Evolutionary conservation across 306 rosid species (phyloP).

Genomic region (Lotus japonicus): DNA sequence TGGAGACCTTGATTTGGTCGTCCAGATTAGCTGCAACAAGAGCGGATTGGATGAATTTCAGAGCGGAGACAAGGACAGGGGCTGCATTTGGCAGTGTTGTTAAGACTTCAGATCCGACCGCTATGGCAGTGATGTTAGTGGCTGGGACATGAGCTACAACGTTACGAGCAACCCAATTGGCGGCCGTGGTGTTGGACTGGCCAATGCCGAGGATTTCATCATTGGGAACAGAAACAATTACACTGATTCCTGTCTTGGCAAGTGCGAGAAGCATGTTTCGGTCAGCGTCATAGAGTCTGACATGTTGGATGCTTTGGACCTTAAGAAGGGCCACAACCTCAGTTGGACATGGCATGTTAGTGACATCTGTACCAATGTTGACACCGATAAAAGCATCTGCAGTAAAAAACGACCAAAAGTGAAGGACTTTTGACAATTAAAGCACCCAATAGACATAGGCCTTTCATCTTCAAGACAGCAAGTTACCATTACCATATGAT

Average conservation of each 20-base stretch:
- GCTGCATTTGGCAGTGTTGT: constrained; percentile 80
- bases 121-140: constrained; percentile 87
- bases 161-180: constrained; percentile 88
- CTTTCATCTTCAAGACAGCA: background rate
- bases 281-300: constrained; percentile 84
- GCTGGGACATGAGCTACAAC: constrained; percentile 86
- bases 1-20: constrained; percentile 79
- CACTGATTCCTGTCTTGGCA: constrained; percentile 81
- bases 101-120: constrained; percentile 90
- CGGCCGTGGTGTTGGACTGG: constrained; percentile 88
- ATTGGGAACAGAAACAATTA: constrained; percentile 75
- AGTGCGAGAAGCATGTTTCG: constrained; percentile 78
- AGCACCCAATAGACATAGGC: background rate
- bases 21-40: constrained; percentile 90
- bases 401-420: constrained; percentile 3
- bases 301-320: constrained; percentile 70
- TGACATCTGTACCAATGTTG: constrained; percentile 76
- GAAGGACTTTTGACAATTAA: background rate
- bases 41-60: constrained; percentile 80
- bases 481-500: too few species aligned
- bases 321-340: constrained; percentile 77
- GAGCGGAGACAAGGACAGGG: constrained; percentile 74
- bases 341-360: constrained; percentile 88
- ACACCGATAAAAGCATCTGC: constrained; percentile 84
- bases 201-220: constrained; percentile 85